A percentile compares a stretch with the other conserved stretches of the same genome.
Evolutionary conservation across 148 eudicot genomes (phyloP).

Genomic region (Cornus kousa): DNA sequence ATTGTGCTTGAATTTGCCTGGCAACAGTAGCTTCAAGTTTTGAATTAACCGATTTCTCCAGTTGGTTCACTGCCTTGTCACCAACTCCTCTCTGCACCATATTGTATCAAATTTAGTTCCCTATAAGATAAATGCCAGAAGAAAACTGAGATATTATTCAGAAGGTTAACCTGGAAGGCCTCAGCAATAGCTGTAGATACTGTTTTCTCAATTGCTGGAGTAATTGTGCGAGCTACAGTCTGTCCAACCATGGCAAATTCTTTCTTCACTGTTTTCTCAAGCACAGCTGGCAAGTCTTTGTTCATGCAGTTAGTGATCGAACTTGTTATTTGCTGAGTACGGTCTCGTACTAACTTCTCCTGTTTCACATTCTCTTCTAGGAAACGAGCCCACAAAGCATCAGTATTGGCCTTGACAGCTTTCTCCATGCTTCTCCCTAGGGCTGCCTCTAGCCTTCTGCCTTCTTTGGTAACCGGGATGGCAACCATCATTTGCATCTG

Average conservation of each 20-base stretch:
- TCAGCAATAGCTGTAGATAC: conserved; percentile 64
- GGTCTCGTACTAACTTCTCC: conserved; percentile 70
- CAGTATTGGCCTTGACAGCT: conserved; percentile 66
- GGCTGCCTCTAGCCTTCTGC: conserved; percentile 74
- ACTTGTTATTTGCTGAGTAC: conserved; percentile 58
- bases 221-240: conserved; percentile 68
- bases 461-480: conserved; percentile 73
- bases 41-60: conserved; percentile 72
- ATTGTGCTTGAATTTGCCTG: conserved; percentile 84
- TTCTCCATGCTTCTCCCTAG: conserved; percentile 74
- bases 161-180: conserved; percentile 71
- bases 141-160: conserved; percentile 3
- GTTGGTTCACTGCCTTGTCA: conserved; percentile 85
- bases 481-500: conserved; percentile 51
- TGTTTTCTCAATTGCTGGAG: conserved; percentile 72
- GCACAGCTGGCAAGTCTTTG: conserved; percentile 57
- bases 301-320: conserved; percentile 48
- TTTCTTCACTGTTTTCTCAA: conserved; percentile 81
- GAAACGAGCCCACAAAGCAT: conserved; percentile 85
- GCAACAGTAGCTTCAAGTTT: conserved; percentile 80
- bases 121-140: conserved; percentile 1
- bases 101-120: conserved; percentile 16
- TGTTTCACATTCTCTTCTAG: conserved; percentile 73
- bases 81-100: conserved; percentile 73
- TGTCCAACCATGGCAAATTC: conserved; percentile 66